phyloP scores from a whole-genome alignment of 169 alveolate genomes.

The Amoebophrya sp. region DNA sequence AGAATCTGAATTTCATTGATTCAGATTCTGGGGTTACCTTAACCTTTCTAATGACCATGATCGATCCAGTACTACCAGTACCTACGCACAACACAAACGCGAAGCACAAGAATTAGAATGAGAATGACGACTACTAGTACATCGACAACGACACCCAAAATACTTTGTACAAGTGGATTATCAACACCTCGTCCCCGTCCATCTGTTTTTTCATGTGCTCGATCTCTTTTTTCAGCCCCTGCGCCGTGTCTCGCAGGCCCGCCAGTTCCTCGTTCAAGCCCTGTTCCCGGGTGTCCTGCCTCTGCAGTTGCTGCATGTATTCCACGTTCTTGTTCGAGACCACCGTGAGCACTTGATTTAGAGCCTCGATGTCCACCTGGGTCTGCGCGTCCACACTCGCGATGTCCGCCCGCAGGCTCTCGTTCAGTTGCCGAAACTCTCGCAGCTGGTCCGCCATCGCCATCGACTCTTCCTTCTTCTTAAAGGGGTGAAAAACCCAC shows the following conservation, averaged over 20 bases:
- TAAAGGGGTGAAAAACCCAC: too few species aligned
- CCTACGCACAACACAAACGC: too few species aligned
- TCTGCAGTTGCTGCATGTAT: background rate
- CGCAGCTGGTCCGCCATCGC: background rate
- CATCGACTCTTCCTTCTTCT: background rate
- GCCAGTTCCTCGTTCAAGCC: background rate
- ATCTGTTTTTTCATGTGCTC: background rate
- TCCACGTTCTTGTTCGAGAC: background rate
- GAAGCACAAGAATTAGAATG: too few species aligned
- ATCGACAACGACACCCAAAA: too few species aligned
- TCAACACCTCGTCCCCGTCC: background rate
- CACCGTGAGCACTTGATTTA: conserved; percentile 1
- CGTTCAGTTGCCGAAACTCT: background rate
- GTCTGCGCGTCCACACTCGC: conserved; percentile 3
- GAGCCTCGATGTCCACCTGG: conserved; percentile 2
- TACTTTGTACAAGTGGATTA: too few species aligned
- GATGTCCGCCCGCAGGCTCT: background rate
- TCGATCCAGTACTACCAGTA: too few species aligned
- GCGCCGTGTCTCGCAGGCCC: background rate
- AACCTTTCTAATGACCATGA: too few species aligned
- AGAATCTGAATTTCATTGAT: too few species aligned
- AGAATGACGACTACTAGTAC: too few species aligned
- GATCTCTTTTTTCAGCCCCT: background rate
- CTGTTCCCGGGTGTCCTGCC: background rate
- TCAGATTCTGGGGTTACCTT: too few species aligned